Evolutionary conservation across 2,329 filamentous ascomycete species (phyloP), one percentile per base, ranked within the genome.

Genomic region (Microdochium trichocladiopsis): DNA sequence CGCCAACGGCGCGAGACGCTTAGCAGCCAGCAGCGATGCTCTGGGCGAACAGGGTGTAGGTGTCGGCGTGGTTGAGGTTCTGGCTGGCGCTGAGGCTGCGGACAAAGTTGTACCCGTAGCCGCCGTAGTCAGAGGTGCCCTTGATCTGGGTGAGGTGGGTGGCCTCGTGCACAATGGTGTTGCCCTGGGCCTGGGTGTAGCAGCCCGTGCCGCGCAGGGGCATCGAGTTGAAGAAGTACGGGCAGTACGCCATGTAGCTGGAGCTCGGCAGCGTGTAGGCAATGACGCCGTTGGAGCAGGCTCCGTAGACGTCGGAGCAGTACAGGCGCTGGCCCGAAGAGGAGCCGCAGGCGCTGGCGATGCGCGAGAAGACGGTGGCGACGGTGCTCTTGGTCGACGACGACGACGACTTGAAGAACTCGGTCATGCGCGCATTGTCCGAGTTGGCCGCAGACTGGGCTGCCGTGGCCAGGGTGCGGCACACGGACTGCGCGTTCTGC

Each of bases 11-110:
- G n/a, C 36, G n/a, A 18, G 22, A 22, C 11, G 47, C 23, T 48
- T 28, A 48, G 25, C 47, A 48, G 23, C 47, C 47, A 18, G 47
- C 47, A 18, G 23, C 23, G 24, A 48, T 25, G 8, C 23, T 25
- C 47, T 48, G 47, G 14, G 47, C 47, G 16, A 69, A 72, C 16
- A 72, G 58, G 5, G 67, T 61, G 50, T 73, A 86, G 0, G 76
- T 79, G 62, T 88, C 84, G n/a, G 85, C 85, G 56, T 88, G 85
- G 59, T 75, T 71, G 9, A 87, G 61, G 49, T 83, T 82, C 60
- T 79, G 66, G 3, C 64, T 58, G 0, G 72, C 71, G 5, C 66
- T 71, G 56, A 87, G 64, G 5, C 66, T 61, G 14, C 65, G 58
- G 54, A 82, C 77, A 48, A 80, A 82, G 43, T 68, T 71, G 52